Evolutionary conservation across 345 rosid genomes (phyloP).

Genomic region (Populus alba): DNA sequence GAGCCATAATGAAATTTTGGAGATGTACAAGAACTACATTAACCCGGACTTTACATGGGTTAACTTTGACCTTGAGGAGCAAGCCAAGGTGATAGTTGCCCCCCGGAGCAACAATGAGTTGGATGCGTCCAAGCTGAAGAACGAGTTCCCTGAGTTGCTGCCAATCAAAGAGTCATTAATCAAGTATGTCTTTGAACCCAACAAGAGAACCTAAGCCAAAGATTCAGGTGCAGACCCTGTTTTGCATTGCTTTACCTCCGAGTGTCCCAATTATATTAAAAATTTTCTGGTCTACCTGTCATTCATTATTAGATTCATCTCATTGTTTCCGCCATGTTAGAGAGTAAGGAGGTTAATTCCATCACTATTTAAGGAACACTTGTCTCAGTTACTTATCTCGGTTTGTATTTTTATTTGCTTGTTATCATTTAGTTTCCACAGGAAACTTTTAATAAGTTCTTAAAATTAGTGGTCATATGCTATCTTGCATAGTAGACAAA

Average conservation of each 20-base stretch:
- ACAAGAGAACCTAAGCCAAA: constrained; percentile 44
- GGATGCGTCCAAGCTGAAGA: constrained; percentile 66
- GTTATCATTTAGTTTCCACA: too few species aligned
- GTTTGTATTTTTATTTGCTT: background rate
- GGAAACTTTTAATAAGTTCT: background rate
- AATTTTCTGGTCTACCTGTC: background rate
- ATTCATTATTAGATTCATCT: background rate
- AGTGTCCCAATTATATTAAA: background rate
- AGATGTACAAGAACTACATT: constrained; percentile 68
- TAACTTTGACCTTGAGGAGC: constrained; percentile 67
- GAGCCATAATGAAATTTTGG: constrained; percentile 72
- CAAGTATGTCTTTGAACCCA: constrained; percentile 67
- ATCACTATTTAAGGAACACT: background rate
- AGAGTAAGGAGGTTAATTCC: background rate
- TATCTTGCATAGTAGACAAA: background rate
- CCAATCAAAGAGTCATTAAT: constrained; percentile 67
- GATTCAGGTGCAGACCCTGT: background rate
- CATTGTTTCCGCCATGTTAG: constrained; percentile 4
- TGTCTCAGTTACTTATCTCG: background rate
- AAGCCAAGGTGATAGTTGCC: constrained; percentile 70
- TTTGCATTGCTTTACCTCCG: background rate
- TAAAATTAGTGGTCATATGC: background rate
- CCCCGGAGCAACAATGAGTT: constrained; percentile 76
- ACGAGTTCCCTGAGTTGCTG: constrained; percentile 67
- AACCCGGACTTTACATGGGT: constrained; percentile 57